Conservation (phyloP, 768 basidiomycete genomes). For the Boletus patriciae region DNA sequence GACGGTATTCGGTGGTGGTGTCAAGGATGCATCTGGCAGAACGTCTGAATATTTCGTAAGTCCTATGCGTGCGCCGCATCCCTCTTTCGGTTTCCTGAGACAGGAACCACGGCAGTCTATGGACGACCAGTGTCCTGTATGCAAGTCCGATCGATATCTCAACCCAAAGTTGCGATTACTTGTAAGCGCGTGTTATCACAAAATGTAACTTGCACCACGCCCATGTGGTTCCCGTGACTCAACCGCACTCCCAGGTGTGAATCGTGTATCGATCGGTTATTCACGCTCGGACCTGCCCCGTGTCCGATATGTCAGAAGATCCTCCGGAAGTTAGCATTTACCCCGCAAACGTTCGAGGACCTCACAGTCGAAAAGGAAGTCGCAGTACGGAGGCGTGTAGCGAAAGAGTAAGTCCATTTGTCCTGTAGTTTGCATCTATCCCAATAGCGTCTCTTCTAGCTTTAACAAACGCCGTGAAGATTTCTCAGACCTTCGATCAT, state of each 20-base stretch:
- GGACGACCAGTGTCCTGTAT: conserved; percentile 96
- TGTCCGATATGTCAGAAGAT: conserved; percentile 92
- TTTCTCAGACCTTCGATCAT: conserved; percentile 73
- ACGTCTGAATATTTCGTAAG: conserved; percentile 79
- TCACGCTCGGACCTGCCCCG: conserved; percentile 92
- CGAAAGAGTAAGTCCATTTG: conserved; percentile 67
- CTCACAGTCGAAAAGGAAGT: conserved; percentile 94
- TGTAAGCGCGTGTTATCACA: conserved; percentile 97
- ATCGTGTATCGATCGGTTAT: conserved; percentile 95
- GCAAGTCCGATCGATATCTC: conserved; percentile 93
- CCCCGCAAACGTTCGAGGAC: conserved; percentile 93
- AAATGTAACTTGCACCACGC: conserved; percentile 63
- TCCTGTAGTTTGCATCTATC: background rate
- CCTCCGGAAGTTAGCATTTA: conserved; percentile 91
- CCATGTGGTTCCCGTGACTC: conserved; percentile 4
- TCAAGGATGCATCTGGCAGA: conserved; percentile 83
- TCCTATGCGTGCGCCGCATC: conserved; percentile 3
- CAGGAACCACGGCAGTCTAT: conserved; percentile 52
- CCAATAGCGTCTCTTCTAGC: conserved; percentile 40
- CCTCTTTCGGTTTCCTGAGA: conserved; percentile 10
- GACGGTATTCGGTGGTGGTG: conserved; percentile 77
- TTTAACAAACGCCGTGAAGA: conserved; percentile 95
- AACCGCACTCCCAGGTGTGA: conserved; percentile 78
- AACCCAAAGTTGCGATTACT: conserved; percentile 92
- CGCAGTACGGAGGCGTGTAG: conserved; percentile 79